A percentile compares a stretch with the other conserved stretches of the same genome.
phyloP scores from a whole-genome alignment of 495 filamentous ascomycete species.

The Thozetella sp. region DNA sequence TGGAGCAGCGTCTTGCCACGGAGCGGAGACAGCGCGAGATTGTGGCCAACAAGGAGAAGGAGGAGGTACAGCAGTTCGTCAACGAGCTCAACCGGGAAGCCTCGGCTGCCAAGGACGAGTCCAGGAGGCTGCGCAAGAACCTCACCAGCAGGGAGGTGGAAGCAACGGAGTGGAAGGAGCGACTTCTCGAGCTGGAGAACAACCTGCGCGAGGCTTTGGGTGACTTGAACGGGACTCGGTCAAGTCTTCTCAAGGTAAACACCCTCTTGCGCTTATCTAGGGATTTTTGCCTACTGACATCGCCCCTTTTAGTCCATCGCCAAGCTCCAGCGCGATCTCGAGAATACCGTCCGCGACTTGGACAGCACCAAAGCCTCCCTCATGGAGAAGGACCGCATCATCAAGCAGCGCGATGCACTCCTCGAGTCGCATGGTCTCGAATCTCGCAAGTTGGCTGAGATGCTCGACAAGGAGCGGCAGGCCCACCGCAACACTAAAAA shows the following conservation, averaged over 20 bases:
- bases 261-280: background rate
- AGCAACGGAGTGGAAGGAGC: constrained; percentile 84
- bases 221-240: constrained; percentile 84
- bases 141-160: constrained; percentile 86
- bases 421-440: constrained; percentile 89
- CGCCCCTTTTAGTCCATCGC: constrained; percentile 67
- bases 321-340: constrained; percentile 85
- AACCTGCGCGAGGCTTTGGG: constrained; percentile 80
- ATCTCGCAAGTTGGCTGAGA: constrained; percentile 77
- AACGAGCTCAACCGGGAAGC: constrained; percentile 84
- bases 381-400: constrained; percentile 82
- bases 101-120: constrained; percentile 83
- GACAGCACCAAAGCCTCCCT: constrained; percentile 74
- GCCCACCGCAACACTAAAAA: constrained; percentile 81
- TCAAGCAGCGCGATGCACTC: constrained; percentile 89
- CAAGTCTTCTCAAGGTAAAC: constrained; percentile 74
- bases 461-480: constrained; percentile 89
- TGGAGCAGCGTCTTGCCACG: constrained; percentile 74
- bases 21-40: constrained; percentile 87
- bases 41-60: constrained; percentile 82
- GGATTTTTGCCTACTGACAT: constrained; percentile 3
- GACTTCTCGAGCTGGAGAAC: constrained; percentile 84
- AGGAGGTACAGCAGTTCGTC: constrained; percentile 73
- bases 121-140: constrained; percentile 74
- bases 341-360: constrained; percentile 78